phyloP scores from a whole-genome alignment of 2,329 filamentous ascomycete species.

The Pseudogymnoascus sp. region DNA sequence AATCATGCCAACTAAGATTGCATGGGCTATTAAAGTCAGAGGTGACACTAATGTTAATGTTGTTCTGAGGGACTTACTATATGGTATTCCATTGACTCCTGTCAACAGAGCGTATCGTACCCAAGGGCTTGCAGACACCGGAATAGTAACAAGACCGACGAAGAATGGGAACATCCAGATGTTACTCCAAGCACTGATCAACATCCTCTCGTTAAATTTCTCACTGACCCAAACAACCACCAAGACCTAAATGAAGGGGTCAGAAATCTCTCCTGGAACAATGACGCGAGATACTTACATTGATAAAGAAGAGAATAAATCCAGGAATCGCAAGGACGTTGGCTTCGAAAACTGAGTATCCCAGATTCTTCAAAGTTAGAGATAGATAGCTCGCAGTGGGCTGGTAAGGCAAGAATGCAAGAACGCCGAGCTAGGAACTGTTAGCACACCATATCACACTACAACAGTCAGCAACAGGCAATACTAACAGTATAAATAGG shows the following conservation, averaged over 20 bases:
- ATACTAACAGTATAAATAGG: constrained; percentile 33
- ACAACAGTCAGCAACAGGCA: neutral
- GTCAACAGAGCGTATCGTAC: constrained; percentile 28
- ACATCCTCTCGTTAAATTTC: constrained; percentile 30
- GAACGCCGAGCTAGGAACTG: constrained; percentile 21
- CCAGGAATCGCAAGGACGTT: constrained; percentile 38
- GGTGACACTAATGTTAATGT: neutral
- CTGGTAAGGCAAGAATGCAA: neutral
- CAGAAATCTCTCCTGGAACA: constrained; percentile 43
- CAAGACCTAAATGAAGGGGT: constrained; percentile 45
- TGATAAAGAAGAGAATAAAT: constrained; percentile 35
- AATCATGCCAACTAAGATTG: constrained; percentile 36
- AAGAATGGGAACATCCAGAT: constrained; percentile 34
- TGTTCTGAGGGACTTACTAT: neutral
- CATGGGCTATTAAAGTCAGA: constrained; percentile 22
- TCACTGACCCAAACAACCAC: constrained; percentile 40
- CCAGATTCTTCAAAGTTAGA: constrained; percentile 5
- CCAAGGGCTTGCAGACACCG: constrained; percentile 25
- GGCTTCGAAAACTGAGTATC: constrained; percentile 32
- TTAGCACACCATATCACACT: neutral
- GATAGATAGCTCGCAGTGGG: constrained; percentile 10
- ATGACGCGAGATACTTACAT: constrained; percentile 17
- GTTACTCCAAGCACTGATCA: constrained; percentile 29
- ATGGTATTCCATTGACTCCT: constrained; percentile 18
- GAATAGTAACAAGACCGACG: constrained; percentile 23